Percentiles rank a stretch among this genome's conserved stretches.
phyloP scores from a whole-genome alignment of 305 asterid genomes.

The Fraxinus albicans region DNA sequence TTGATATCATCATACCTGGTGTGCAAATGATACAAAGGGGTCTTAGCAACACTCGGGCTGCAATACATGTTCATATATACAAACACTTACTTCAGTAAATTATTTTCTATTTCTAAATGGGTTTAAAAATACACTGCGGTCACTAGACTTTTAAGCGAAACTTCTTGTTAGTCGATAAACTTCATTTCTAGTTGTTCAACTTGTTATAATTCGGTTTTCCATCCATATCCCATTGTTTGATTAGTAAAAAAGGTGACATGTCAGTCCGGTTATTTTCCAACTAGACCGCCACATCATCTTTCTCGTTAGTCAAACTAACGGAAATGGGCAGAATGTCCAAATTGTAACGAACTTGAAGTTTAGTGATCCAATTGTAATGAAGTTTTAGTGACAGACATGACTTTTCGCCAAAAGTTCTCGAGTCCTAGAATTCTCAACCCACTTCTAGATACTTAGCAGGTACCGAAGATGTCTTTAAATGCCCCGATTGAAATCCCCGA shows the following conservation, averaged over 20 bases:
- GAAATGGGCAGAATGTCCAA: background rate
- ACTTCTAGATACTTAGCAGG: background rate
- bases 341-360: background rate
- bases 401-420: background rate
- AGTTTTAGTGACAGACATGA: background rate
- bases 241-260: background rate
- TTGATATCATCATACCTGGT: conserved; percentile 3
- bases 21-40: conserved; percentile 2
- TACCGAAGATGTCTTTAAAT: conserved; percentile 24
- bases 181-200: background rate
- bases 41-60: background rate
- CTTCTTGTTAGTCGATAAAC: background rate
- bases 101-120: conserved; percentile 15
- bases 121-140: background rate
- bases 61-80: conserved; percentile 27
- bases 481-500: conserved; percentile 46
- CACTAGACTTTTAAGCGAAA: background rate
- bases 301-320: background rate
- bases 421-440: background rate
- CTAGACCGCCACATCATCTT: background rate
- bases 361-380: background rate
- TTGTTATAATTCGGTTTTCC: background rate
- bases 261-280: background rate
- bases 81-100: conserved; percentile 19
- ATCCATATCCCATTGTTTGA: background rate